phyloP scores from a whole-genome alignment of 2,329 filamentous ascomycete genomes.

The Colletotrichum chrysophilum region DNA sequence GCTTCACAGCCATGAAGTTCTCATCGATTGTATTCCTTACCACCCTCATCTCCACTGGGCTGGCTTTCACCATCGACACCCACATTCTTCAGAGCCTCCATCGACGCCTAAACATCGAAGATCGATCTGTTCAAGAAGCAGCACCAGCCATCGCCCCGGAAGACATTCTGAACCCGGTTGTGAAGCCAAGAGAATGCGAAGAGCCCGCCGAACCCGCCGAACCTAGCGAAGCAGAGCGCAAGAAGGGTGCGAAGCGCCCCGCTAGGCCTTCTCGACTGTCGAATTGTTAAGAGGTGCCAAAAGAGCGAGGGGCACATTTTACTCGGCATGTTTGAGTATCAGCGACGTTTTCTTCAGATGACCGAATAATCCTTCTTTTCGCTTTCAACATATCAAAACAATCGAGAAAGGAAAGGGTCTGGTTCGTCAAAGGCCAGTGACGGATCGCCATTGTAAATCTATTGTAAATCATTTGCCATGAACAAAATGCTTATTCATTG shows the following conservation, averaged over 20 bases:
- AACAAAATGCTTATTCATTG: not conserved
- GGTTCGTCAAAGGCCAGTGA: not conserved
- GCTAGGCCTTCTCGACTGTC: not conserved
- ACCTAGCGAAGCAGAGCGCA: constrained; percentile 1
- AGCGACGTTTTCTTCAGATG: not conserved
- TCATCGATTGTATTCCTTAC: not conserved
- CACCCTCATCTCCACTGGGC: not conserved
- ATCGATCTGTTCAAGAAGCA: not conserved
- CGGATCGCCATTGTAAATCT: not conserved
- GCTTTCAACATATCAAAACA: not conserved
- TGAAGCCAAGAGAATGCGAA: not conserved
- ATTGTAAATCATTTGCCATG: not conserved
- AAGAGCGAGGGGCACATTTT: not conserved
- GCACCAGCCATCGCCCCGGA: not conserved
- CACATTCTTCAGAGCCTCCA: not conserved
- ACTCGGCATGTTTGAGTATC: not conserved
- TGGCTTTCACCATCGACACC: not conserved
- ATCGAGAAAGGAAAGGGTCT: not conserved
- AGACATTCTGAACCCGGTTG: not conserved
- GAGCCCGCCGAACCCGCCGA: not conserved
- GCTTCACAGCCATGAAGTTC: not conserved
- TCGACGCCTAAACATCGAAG: not conserved
- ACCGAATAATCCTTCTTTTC: not conserved
- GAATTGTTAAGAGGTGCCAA: not conserved
- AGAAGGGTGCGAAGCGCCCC: not conserved